Conservation (phyloP, 345 rosid species). For the Fremontodendron californicum region DNA sequence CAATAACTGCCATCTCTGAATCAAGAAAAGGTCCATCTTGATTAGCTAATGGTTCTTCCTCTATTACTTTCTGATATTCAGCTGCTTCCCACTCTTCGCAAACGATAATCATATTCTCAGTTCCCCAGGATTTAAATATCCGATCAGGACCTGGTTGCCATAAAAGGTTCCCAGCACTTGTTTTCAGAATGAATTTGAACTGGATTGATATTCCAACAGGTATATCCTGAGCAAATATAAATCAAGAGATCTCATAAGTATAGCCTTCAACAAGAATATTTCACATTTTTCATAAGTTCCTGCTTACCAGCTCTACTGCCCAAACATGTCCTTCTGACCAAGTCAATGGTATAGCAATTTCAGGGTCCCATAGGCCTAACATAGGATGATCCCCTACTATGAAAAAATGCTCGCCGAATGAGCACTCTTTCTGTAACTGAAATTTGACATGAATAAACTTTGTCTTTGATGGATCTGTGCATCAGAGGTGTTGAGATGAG, state of each 20-base stretch:
- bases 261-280: neutral
- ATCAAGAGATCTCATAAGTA: conserved; percentile 16
- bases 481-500: conserved; percentile 2
- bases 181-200: conserved; percentile 69
- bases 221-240: conserved; percentile 43
- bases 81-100: conserved; percentile 75
- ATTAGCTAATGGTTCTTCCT: conserved; percentile 35
- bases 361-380: conserved; percentile 79
- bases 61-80: conserved; percentile 46
- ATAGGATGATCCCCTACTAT: conserved; percentile 67
- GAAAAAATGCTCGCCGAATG: conserved; percentile 70
- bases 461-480: conserved; percentile 36
- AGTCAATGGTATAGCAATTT: conserved; percentile 51
- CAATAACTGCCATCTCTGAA: neutral
- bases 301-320: conserved; percentile 63
- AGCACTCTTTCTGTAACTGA: conserved; percentile 64
- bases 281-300: neutral
- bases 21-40: conserved; percentile 17
- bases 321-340: conserved; percentile 91
- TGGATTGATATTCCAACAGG: conserved; percentile 53
- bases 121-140: conserved; percentile 51
- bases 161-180: conserved; percentile 29
- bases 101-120: conserved; percentile 43
- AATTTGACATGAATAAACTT: conserved; percentile 53
- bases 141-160: conserved; percentile 90